Evolutionary conservation across 2,329 filamentous ascomycete species (phyloP), one percentile per base, ranked within the genome.

Genomic region (Capronia coronata): DNA sequence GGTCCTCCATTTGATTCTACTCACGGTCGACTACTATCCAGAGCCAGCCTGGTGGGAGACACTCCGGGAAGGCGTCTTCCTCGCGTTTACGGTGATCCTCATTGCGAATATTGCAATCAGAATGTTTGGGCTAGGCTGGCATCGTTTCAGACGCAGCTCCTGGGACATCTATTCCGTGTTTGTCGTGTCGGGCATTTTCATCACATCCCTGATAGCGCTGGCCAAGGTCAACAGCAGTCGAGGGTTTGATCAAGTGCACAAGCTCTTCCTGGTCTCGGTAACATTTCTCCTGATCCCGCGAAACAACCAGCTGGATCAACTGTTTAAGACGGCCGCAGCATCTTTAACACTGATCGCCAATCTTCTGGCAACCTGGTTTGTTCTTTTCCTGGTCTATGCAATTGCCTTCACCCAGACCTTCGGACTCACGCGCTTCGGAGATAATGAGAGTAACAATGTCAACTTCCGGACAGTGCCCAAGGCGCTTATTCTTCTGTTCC

Each of bases 311-410:
- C 78, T 98, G 18, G 94, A 98, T 65, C 93, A 98, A 66, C 80
- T 98, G 0, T 98, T 98, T 80, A 98, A 98, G 68, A 98, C 94
- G 1, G 94, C 91, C 0, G 93, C 93, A 9, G 93, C 91, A 46
- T 94, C 87, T 80, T 71, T 98, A 60, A 84, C 87, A 1, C 83
- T 87, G 14, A 98, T 98, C 59, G 80, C 85, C 50, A 98, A 96
- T 63, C 74, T 98, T 37, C 73, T 98, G 32, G 91, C 91, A 1
- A 98, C 94, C 0, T 98, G 93, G 93, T 86, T 97, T 56, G 89
- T 98, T 2, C 80, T 98, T 52, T 98, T 97, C 71, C 73, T 98
- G 38, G 89, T 96, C 18, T 98, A 90, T 64, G 91, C 93, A 40
- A 98, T 98, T 61, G 94, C 93, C 2, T 76, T 97, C 65, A 97